Percentiles rank a stretch among this genome's conserved stretches.
Evolutionary conservation across 208 protist genomes (phyloP).

Genomic region (Leishmania tropica): DNA sequence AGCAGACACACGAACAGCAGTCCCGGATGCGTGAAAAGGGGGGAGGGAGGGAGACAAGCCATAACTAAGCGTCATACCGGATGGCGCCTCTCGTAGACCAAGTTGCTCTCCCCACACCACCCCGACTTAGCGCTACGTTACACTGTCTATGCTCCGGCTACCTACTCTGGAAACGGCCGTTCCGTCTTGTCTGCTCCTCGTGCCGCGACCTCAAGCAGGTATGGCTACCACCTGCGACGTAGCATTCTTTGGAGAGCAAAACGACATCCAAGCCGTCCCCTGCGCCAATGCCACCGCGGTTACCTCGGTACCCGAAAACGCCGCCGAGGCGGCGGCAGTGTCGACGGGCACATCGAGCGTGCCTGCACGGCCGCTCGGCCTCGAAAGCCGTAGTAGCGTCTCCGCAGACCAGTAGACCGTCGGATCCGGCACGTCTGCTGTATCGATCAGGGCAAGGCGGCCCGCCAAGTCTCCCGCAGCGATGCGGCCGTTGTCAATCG

Average conservation of each 20-base stretch:
- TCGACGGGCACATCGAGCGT: not conserved
- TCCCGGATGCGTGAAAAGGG: not conserved
- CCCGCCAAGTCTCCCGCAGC: constrained; percentile 54
- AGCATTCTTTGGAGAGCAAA: constrained; percentile 26
- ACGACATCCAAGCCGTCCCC: constrained; percentile 49
- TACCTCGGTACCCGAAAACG: constrained; percentile 32
- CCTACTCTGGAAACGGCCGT: not conserved
- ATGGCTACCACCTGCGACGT: constrained; percentile 49
- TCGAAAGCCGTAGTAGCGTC: constrained; percentile 29
- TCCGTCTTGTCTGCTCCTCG: not conserved
- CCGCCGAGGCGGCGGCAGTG: not conserved
- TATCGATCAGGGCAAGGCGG: constrained; percentile 53
- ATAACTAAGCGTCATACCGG: no score
- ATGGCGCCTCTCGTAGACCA: not conserved
- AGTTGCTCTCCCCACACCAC: not conserved
- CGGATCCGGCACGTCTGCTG: constrained; percentile 44
- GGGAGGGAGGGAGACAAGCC: not conserved
- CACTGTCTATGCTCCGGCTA: not conserved
- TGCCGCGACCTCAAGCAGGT: constrained; percentile 20
- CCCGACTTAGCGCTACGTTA: not conserved
- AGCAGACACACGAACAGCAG: not conserved
- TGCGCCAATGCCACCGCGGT: constrained; percentile 37
- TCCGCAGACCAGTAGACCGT: constrained; percentile 54
- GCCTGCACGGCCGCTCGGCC: not conserved
- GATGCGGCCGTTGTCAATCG: constrained; percentile 33